phyloP scores from a whole-genome alignment of 2,329 filamentous ascomycete genomes.

The Monilinia fructicola region DNA sequence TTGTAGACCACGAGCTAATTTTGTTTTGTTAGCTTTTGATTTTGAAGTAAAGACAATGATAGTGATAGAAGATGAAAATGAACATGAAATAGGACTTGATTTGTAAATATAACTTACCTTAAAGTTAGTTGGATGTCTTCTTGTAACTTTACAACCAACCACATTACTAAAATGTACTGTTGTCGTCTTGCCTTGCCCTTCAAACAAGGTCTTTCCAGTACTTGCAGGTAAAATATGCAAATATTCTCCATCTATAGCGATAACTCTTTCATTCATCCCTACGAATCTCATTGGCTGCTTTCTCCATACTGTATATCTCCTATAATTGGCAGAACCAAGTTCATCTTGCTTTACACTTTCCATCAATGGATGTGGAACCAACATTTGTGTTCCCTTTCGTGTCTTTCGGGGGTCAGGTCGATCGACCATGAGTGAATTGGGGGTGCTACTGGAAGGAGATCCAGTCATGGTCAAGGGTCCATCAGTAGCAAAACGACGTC shows the following conservation, averaged over 20 bases:
- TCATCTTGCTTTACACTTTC: conserved; percentile 61
- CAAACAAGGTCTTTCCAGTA: conserved; percentile 62
- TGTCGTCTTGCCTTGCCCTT: conserved; percentile 68
- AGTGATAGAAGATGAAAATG: no score
- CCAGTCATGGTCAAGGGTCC: conserved; percentile 67
- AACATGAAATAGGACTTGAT: no score
- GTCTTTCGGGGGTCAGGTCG: conserved; percentile 47
- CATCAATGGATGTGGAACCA: conserved; percentile 65
- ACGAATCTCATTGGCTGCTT: conserved; percentile 82
- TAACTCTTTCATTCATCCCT: conserved; percentile 69
- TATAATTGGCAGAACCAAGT: conserved; percentile 59
- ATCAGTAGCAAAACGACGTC: conserved; percentile 73
- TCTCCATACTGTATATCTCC: conserved; percentile 76
- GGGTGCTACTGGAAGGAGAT: conserved; percentile 65
- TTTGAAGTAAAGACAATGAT: neutral
- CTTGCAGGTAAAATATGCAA: conserved; percentile 78
- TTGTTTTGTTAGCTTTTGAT: neutral
- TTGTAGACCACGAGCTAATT: conserved; percentile 69
- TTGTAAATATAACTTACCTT: conserved; percentile 52
- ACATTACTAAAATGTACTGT: conserved; percentile 82
- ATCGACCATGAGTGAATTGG: conserved; percentile 56
- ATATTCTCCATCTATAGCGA: conserved; percentile 83
- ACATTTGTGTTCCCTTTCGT: conserved; percentile 54
- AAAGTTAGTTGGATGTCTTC: conserved; percentile 78
- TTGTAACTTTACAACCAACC: conserved; percentile 76